Conservation (phyloP, 805 yeast genomes). For the Candida vaughaniae region DNA sequence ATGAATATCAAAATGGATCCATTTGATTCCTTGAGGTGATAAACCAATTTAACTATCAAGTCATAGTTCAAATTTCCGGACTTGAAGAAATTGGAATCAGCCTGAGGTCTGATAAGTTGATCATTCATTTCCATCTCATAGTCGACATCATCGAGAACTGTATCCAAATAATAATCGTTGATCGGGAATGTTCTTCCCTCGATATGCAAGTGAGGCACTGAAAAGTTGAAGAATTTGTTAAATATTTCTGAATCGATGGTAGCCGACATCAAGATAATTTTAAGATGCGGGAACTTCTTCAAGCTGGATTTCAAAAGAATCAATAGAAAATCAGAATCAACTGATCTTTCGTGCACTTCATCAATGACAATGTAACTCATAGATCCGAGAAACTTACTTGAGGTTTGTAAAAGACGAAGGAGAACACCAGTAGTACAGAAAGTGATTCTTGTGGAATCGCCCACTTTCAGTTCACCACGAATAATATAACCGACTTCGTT, state of each 20-base stretch:
- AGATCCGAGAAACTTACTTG: conserved; percentile 44
- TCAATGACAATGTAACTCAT: conserved; percentile 78
- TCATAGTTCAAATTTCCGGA: conserved; percentile 74
- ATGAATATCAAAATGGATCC: conserved; percentile 85
- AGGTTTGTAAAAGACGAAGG: conserved; percentile 71
- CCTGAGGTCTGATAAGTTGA: conserved; percentile 51
- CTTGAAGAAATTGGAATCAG: conserved; percentile 65
- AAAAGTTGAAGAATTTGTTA: conserved; percentile 57
- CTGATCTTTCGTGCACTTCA: conserved; percentile 95
- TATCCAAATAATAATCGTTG: conserved; percentile 69
- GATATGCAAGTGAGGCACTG: conserved; percentile 69
- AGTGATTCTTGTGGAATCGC: conserved; percentile 62
- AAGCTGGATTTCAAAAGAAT: conserved; percentile 69
- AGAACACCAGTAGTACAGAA: conserved; percentile 94
- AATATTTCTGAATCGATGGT: conserved; percentile 77
- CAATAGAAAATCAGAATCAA: conserved; percentile 83
- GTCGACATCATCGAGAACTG: conserved; percentile 54
- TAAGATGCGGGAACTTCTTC: conserved; percentile 51
- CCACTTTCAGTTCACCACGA: conserved; percentile 80
- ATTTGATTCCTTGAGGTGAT: conserved; percentile 21
- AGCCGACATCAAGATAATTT: conserved; percentile 87
- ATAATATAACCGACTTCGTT: conserved; percentile 85
- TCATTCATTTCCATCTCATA: conserved; percentile 50
- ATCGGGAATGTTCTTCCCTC: conserved; percentile 95
- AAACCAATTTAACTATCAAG: conserved; percentile 51